Evolutionary conservation across 139 green algal species (phyloP).

Genomic region (Coelastrella sp.): DNA sequence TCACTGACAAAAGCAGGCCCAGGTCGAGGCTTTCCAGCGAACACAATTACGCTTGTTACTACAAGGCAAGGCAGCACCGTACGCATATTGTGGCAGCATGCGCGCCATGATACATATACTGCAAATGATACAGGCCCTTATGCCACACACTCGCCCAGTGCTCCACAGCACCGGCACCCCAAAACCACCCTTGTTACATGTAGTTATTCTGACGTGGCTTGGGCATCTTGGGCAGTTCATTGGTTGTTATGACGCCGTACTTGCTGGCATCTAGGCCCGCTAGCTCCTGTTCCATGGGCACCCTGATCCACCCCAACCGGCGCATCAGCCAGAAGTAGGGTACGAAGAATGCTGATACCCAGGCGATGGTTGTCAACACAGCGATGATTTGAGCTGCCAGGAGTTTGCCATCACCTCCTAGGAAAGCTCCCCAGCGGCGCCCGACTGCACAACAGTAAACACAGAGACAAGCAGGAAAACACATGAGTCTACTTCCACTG

Average conservation of each 20-base stretch:
- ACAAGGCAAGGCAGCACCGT: no score
- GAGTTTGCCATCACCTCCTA: constrained; percentile 69
- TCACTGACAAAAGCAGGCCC: no score
- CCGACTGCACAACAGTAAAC: neutral
- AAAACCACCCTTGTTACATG: neutral
- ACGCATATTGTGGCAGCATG: no score
- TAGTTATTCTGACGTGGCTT: neutral
- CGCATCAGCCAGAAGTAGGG: constrained; percentile 43
- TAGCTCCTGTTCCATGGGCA: constrained; percentile 44
- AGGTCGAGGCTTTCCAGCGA: no score
- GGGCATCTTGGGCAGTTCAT: constrained; percentile 37
- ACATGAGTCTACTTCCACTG: neutral
- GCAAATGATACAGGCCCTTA: no score
- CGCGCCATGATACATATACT: no score
- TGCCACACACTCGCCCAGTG: no score
- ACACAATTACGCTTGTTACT: no score
- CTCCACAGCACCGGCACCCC: no score
- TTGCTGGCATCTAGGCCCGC: constrained; percentile 46
- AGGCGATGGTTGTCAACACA: neutral
- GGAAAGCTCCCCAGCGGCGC: constrained; percentile 66
- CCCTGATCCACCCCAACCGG: neutral
- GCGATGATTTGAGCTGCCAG: constrained; percentile 67
- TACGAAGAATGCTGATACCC: constrained; percentile 14
- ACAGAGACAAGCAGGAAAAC: neutral
- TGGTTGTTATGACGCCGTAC: constrained; percentile 42